phyloP scores from a whole-genome alignment of 495 filamentous ascomycete genomes.

The Podospora bellae-mahoneyi region DNA sequence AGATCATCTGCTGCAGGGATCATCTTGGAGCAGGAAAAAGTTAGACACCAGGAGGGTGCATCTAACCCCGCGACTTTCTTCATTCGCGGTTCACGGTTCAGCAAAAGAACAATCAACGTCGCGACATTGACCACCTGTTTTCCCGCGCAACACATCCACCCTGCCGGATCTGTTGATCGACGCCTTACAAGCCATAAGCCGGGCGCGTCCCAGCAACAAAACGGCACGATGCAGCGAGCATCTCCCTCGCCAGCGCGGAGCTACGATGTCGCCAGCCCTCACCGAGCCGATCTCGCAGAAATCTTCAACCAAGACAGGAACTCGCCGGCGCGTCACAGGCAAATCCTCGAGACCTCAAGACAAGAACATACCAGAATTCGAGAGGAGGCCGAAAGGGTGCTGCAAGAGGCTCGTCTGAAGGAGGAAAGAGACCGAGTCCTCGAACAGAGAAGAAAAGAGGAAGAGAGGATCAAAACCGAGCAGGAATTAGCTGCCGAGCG shows the following conservation, averaged over 20 bases:
- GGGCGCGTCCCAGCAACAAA: not conserved
- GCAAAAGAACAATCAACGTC: not conserved
- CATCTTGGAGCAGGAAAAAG: not conserved
- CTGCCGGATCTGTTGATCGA: not conserved
- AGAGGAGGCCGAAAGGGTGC: conserved; percentile 54
- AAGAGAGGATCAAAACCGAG: conserved; percentile 50
- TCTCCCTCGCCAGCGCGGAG: conserved; percentile 37
- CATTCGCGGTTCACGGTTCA: not conserved
- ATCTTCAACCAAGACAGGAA: conserved; percentile 41
- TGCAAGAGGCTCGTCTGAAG: conserved; percentile 43
- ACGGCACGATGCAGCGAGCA: conserved; percentile 37
- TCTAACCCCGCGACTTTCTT: not conserved
- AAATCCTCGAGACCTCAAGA: conserved; percentile 60
- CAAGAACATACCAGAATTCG: conserved; percentile 61
- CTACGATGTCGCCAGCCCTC: conserved; percentile 36
- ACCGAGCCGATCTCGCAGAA: conserved; percentile 35
- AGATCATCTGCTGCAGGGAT: conserved; percentile 2
- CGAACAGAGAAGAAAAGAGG: conserved; percentile 48
- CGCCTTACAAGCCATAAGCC: not conserved
- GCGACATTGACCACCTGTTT: not conserved
- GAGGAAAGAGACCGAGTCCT: conserved; percentile 46
- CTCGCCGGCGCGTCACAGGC: conserved; percentile 50
- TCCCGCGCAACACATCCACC: not conserved
- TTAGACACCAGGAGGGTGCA: not conserved
- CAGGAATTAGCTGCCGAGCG: conserved; percentile 42